Conservation (phyloP, 495 filamentous ascomycete species). For the Lophiotrema nucula region DNA sequence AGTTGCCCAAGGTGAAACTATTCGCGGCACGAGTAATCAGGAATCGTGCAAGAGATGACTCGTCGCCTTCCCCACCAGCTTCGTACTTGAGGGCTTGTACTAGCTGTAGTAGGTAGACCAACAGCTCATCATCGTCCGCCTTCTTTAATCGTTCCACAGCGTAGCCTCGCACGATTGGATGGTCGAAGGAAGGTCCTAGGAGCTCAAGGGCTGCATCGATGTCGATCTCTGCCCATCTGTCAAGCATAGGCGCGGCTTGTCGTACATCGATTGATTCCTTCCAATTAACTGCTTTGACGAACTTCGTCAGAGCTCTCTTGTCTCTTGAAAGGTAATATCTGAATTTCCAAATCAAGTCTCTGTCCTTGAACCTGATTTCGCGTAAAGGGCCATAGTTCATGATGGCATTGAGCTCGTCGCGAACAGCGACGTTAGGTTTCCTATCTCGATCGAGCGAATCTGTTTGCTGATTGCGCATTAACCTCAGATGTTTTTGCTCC, state of each 20-base stretch:
- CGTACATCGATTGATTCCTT: conserved; percentile 78
- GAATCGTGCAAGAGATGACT: conserved; percentile 88
- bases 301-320: conserved; percentile 92
- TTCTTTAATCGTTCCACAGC: conserved; percentile 89
- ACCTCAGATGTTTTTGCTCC: conserved; percentile 88
- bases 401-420: conserved; percentile 88
- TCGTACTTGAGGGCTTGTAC: conserved; percentile 98
- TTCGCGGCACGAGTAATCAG: conserved; percentile 79
- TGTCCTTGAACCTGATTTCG: conserved; percentile 80
- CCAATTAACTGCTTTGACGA: conserved; percentile 97
- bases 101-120: conserved; percentile 89
- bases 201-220: conserved; percentile 96
- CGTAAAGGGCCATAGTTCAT: conserved; percentile 92
- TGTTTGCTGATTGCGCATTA: conserved; percentile 90
- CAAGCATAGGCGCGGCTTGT: conserved; percentile 84
- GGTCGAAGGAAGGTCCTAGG: conserved; percentile 87
- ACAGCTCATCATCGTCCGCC: conserved; percentile 88
- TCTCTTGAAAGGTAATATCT: conserved; percentile 88
- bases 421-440: conserved; percentile 93
- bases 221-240: conserved; percentile 96
- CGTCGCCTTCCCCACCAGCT: conserved; percentile 60
- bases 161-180: conserved; percentile 81
- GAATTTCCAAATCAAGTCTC: conserved; percentile 96
- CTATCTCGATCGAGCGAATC: conserved; percentile 88
- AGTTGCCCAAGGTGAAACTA: conserved; percentile 89